phyloP scores from a whole-genome alignment of 768 basidiomycete species.

The Lactifluus volemus region DNA sequence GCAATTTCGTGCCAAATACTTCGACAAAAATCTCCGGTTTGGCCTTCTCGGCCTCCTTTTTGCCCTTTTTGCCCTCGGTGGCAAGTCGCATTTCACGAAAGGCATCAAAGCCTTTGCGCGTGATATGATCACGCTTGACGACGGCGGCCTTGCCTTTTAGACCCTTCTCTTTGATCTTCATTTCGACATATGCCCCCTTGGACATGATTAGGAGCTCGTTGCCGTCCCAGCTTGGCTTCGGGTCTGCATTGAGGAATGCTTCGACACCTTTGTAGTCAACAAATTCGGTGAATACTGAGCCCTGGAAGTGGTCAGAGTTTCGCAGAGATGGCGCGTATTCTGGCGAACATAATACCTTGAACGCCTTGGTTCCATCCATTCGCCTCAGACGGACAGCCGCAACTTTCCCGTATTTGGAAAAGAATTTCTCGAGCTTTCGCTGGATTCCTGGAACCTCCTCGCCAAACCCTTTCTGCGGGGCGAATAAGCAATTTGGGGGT shows the following conservation, averaged over 20 bases:
- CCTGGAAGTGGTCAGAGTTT: slow-evolving; percentile 34
- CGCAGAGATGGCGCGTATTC: background rate
- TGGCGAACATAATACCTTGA: slow-evolving; percentile 60
- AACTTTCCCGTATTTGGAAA: slow-evolving; percentile 64
- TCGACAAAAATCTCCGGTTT: slow-evolving; percentile 61
- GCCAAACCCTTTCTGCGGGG: slow-evolving; percentile 77
- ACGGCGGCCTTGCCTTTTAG: slow-evolving; percentile 64
- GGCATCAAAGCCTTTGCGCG: slow-evolving; percentile 62
- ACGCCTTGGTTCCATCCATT: slow-evolving; percentile 65
- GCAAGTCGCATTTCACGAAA: slow-evolving; percentile 52
- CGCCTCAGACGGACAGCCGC: slow-evolving; percentile 86
- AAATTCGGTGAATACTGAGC: slow-evolving; percentile 92
- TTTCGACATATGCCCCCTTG: slow-evolving; percentile 88
- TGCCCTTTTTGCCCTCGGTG: slow-evolving; percentile 23
- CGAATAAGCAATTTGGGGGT: background rate
- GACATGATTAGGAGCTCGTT: slow-evolving; percentile 75
- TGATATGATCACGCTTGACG: slow-evolving; percentile 46
- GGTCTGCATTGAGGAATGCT: slow-evolving; percentile 70
- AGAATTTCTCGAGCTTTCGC: slow-evolving; percentile 68
- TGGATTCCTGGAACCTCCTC: slow-evolving; percentile 57
- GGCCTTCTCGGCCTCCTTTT: slow-evolving; percentile 26
- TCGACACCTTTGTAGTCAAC: slow-evolving; percentile 58
- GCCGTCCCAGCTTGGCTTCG: slow-evolving; percentile 74
- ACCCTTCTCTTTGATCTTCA: slow-evolving; percentile 95
- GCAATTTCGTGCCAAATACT: slow-evolving; percentile 63